phyloP scores from a whole-genome alignment of 306 rosid genomes.

The Castanea mollissima region DNA sequence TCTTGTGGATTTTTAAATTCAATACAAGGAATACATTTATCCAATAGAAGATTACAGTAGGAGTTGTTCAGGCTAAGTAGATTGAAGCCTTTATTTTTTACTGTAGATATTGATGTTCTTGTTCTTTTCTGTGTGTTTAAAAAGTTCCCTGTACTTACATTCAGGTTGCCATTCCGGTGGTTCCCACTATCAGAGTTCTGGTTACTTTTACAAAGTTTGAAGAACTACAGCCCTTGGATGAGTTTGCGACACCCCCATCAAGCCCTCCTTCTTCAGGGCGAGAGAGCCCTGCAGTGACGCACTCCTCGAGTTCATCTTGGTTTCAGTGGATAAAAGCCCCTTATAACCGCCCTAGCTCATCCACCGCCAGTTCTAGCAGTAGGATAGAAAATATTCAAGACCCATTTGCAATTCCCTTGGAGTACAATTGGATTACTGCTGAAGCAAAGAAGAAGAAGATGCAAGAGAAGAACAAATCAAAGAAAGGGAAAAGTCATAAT shows the following conservation, averaged over 20 bases:
- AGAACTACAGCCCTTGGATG: conserved; percentile 78
- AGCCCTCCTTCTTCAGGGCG: conserved; percentile 64
- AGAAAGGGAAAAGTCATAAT: conserved; percentile 74
- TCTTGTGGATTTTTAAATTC: background rate
- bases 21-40: background rate
- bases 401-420: conserved; percentile 79
- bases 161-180: conserved; percentile 97
- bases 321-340: conserved; percentile 98
- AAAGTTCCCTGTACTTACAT: conserved; percentile 6
- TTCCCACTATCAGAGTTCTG: conserved; percentile 89
- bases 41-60: background rate
- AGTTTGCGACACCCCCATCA: conserved; percentile 81
- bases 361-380: conserved; percentile 55
- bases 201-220: conserved; percentile 93
- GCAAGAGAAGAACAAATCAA: conserved; percentile 90
- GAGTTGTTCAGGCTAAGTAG: background rate
- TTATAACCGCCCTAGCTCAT: conserved; percentile 62
- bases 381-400: conserved; percentile 84
- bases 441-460: conserved; percentile 84
- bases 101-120: background rate
- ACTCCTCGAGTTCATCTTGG: conserved; percentile 71
- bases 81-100: background rate
- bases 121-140: background rate
- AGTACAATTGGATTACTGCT: conserved; percentile 83
- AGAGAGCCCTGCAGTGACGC: conserved; percentile 58